Conservation (phyloP, 225 moss, liverwort and hornwort genomes). For the Antitrichia curtipendula region DNA sequence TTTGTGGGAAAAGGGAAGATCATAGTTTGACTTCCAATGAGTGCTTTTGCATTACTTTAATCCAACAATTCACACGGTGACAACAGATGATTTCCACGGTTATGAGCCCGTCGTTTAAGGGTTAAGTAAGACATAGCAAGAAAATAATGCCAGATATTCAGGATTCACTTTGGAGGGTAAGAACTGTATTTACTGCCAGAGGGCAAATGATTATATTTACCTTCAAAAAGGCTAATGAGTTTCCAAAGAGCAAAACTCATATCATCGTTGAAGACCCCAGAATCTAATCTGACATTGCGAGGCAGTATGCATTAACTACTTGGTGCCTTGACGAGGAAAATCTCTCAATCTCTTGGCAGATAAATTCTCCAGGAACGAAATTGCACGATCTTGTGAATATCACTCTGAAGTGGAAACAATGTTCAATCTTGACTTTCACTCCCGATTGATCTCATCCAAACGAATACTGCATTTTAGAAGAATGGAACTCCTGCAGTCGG, state of each 20-base stretch:
- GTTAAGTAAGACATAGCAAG: background rate
- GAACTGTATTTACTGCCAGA: background rate
- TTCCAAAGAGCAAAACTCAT: background rate
- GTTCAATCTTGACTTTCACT: background rate
- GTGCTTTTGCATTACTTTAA: no score
- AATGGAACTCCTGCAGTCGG: background rate
- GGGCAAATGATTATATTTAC: background rate
- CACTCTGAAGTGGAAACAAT: background rate
- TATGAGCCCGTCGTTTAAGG: no score
- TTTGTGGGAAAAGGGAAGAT: no score
- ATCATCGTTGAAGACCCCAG: background rate
- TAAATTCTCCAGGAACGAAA: background rate
- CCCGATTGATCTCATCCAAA: background rate
- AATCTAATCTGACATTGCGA: background rate
- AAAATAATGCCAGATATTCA: background rate
- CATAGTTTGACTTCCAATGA: no score
- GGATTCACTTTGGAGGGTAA: background rate
- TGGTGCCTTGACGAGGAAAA: background rate
- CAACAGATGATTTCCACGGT: no score
- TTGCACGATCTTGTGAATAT: background rate
- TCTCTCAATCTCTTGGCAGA: background rate
- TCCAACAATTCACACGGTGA: no score
- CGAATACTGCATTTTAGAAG: background rate
- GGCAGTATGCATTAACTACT: background rate
- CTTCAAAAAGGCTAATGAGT: background rate